Conservation (phyloP, 495 filamentous ascomycete genomes). For the Lophiotrema nucula region DNA sequence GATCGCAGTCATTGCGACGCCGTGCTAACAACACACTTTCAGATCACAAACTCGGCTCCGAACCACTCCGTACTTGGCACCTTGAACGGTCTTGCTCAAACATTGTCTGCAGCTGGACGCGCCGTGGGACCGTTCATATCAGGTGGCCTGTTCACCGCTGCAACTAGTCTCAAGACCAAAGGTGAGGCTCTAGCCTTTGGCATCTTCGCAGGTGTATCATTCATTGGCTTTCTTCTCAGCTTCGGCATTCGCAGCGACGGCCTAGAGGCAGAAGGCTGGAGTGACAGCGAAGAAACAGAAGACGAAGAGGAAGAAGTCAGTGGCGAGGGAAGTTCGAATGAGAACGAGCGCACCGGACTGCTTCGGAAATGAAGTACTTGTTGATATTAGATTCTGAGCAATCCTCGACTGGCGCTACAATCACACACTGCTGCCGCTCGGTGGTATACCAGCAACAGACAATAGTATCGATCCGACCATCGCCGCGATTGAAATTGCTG, state of each 20-base stretch:
- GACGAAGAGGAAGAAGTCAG: slow-evolving; percentile 42
- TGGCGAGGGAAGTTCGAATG: neutral
- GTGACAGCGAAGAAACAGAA: slow-evolving; percentile 56
- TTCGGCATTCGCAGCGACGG: slow-evolving; percentile 63
- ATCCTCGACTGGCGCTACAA: too few species aligned
- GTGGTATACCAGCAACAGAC: too few species aligned
- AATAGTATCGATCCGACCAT: too few species aligned
- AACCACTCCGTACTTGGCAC: slow-evolving; percentile 84
- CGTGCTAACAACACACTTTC: slow-evolving; percentile 22
- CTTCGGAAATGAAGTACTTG: slow-evolving; percentile 11
- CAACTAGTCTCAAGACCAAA: slow-evolving; percentile 65
- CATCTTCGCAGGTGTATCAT: slow-evolving; percentile 73
- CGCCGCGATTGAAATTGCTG: too few species aligned
- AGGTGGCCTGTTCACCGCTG: slow-evolving; percentile 75
- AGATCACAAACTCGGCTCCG: slow-evolving; percentile 92
- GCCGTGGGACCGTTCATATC: slow-evolving; percentile 86
- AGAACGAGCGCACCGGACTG: slow-evolving; percentile 16
- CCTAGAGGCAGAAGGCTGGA: slow-evolving; percentile 62
- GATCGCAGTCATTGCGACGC: neutral
- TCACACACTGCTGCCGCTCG: too few species aligned
- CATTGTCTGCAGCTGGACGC: slow-evolving; percentile 84
- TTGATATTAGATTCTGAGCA: neutral
- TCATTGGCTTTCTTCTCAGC: slow-evolving; percentile 73
- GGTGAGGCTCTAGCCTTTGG: slow-evolving; percentile 86
- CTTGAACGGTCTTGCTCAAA: slow-evolving; percentile 91